Percentiles rank a stretch among this genome's conserved stretches.
phyloP scores from a whole-genome alignment of 179 eudicot genomes.

The Amaranthus tricolor region DNA sequence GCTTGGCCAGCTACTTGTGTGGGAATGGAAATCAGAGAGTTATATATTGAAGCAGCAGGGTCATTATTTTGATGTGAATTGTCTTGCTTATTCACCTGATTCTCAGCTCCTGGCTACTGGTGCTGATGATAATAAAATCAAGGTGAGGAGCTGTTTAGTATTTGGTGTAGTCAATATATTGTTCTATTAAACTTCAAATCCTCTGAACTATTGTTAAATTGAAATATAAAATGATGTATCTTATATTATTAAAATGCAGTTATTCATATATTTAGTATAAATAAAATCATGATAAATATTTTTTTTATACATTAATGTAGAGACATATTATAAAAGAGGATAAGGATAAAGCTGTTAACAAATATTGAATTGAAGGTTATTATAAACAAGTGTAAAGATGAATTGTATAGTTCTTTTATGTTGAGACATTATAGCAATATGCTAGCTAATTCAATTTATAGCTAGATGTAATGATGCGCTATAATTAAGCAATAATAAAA shows the following conservation, averaged over 20 bases:
- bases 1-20: slow-evolving; percentile 94
- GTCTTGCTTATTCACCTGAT: slow-evolving; percentile 90
- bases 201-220: background rate
- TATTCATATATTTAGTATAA: too few species aligned
- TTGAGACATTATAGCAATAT: background rate
- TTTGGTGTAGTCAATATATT: background rate
- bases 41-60: slow-evolving; percentile 97
- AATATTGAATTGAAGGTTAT: too few species aligned
- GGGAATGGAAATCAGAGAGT: slow-evolving; percentile 99
- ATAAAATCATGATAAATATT: too few species aligned
- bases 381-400: too few species aligned
- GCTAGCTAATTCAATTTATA: background rate
- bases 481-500: too few species aligned
- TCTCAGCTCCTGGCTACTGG: slow-evolving; percentile 98
- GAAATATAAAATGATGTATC: too few species aligned
- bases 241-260: too few species aligned
- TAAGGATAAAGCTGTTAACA: too few species aligned
- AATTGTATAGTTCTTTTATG: background rate
- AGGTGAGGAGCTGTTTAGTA: slow-evolving; percentile 46
- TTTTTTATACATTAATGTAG: too few species aligned
- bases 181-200: background rate
- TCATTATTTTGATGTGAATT: slow-evolving; percentile 93
- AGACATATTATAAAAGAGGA: too few species aligned
- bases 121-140: slow-evolving; percentile 95
- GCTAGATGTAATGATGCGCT: too few species aligned